Evolutionary conservation across 2,329 filamentous ascomycete species (phyloP), one percentile per base, ranked within the genome.

Genomic region (Parasarocladium wereldwijsianum): DNA sequence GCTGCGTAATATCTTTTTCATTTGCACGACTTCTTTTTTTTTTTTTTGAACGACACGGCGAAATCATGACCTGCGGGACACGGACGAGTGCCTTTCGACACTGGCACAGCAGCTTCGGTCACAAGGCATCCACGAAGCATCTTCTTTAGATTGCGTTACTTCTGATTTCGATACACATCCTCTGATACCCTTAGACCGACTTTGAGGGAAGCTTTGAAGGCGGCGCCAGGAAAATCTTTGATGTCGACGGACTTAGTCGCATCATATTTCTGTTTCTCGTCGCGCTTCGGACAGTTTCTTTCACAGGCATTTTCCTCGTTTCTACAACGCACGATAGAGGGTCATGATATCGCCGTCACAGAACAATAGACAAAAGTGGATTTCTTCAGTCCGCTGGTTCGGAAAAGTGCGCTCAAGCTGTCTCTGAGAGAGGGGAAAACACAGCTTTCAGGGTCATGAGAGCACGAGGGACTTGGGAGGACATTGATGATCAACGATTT

Each of bases 331-430:
- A 52, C 49, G 45, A 52, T 52, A 57, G 51, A 57, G 49, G 52
- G 51, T 57, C 53, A 52, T 58, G 54, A 47, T 50, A 52, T 57
- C 54, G 53, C 52, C 54, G 52, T 54, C 24, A 47, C 50, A 52
- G 41, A 52, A 58, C n/a, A n/a, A 66, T 72, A 73, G 67, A 73
- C 63, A 70, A 71, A 72, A 70, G 64, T 64, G 65, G 66, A 68
- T 69, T 32, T 69, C 67, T 64, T 70, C 66, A 58, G 62, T 64
- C 66, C 55, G 67, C 60, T 63, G 54, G 61, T 60, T 51, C 36
- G 39, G 36, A 48, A n/a, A n/a, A n/a, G n/a, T 43, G 44, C 45
- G 51, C 53, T 53, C 45, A 41, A 42, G 43, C 43, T 43, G 44
- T 46, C 47, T 43, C 38, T 36, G 34, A 42, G 41, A 40, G 43